Evolutionary conservation across 805 yeast genomes (phyloP), one percentile per base, ranked within the genome.

Genomic region (Wickerhamomyces mucosus): DNA sequence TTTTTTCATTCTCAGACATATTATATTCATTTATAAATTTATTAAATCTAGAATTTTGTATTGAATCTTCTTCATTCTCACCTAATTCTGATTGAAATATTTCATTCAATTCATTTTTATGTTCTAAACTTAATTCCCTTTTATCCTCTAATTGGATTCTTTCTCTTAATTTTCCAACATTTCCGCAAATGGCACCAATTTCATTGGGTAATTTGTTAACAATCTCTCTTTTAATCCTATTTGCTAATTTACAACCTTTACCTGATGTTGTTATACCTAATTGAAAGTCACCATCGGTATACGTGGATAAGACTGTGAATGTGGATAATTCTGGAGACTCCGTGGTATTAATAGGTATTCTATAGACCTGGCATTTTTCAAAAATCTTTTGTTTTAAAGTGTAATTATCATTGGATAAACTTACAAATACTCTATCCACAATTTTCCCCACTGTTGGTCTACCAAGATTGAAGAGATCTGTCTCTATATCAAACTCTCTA

Each of bases 161-260:
- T 21, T 56, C 51, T 40, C 95, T 66, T 31, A 88, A 61, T 18
- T 61, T 56, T 0, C 95, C 95, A 28, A 88, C 71, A 34, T 74
- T 75, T 12, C 59, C 55, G 42, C 94, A 78, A 3, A 83, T 70
- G 16, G 65, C 67, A 14, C 78, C 88, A 15, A 88, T 69, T 45
- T 85, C 72, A 4, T 61, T 42, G 0, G 96, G 96, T 28, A 88
- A 58, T 5, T 67, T 55, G 19, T 70, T 61, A 1, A 74, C 72
- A 26, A 84, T 56, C 38, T 82, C 94, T 40, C 96, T 62, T 45
- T 76, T 80, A 44, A 88, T 68, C 43, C 95, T 65, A 33, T 76
- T 71, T 1, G 95, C 94, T 31, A 88, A 60, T 31, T 84, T 72
- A 58, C 96, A 88, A 5, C 96, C 96, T 56, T 81, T 81, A 0